Base-by-base conservation (phyloP, 768 basidiomycete species). In the Austroboletus eburneus region DNA sequence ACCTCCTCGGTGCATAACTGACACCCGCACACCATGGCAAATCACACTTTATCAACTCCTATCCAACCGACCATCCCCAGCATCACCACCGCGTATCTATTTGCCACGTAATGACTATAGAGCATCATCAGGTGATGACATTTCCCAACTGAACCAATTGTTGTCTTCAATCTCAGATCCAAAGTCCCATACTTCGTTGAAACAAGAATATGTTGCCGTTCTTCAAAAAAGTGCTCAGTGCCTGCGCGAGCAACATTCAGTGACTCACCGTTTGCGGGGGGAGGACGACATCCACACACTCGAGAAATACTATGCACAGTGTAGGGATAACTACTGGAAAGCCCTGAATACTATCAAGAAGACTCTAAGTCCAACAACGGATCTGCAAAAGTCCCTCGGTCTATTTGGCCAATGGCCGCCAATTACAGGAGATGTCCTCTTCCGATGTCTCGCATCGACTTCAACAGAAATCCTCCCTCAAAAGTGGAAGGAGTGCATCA, bases 331-430 rank as follows among this genome's bases (percentile, higher is more conserved):
- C 10, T 59, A 51, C 34, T 5, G 25, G 17, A 9, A 27, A 3
- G n/a, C 14, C 13, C 12, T 60, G 17, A 14, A 18, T 1, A 7
- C 14, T 13, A 21, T 60, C 12, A 23, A 17, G 20, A 2, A 45
- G 5, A 23, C 3, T n/a, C 46, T 54, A 50, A 54, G 8, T 56
- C 56, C 58, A 13, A 10, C 37, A 35, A 17, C 16, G 5, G 18
- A 25, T 7, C n/a, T 23, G 8, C 61, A 62, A 42, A 22, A 30
- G 1, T 37, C 41, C 1, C 9, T 58, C 25, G 14, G 9, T 40
- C n/a, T 17, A n/a, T 17, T 48, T 10, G 56, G 50, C 9, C 53
- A 65, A 39, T 72, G 72, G 70, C 71, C 72, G 1, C 57, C 58
- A 5, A 45, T 42, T 29, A 45, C 56, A 12, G 34, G 49, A 6